A percentile compares a stretch with the other conserved stretches of the same genome.
Evolutionary conservation across 2,329 filamentous ascomycete species (phyloP).

Genomic region (Emericellopsis atlantica): DNA sequence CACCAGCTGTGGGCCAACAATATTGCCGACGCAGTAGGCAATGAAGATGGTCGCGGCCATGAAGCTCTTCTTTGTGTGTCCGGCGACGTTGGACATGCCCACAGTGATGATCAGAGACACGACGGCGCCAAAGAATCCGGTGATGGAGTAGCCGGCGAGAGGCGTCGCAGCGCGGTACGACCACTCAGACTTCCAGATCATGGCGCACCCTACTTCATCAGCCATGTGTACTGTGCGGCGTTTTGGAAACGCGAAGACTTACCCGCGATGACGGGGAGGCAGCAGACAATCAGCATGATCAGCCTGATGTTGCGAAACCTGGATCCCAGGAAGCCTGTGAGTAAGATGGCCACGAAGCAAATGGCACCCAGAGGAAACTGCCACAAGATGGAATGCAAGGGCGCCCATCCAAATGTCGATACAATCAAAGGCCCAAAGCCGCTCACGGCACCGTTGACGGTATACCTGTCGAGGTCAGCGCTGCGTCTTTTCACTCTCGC

Average conservation of each 20-base stretch:
- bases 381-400: slow-evolving; percentile 54
- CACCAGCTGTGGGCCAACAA: slow-evolving; percentile 31
- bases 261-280: slow-evolving; percentile 56
- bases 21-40: slow-evolving; percentile 27
- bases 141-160: slow-evolving; percentile 59
- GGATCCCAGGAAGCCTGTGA: slow-evolving; percentile 52
- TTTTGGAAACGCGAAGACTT: neutral
- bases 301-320: slow-evolving; percentile 51
- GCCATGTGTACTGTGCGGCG: too few species aligned
- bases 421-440: slow-evolving; percentile 64
- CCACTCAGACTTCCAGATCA: slow-evolving; percentile 63
- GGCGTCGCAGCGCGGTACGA: slow-evolving; percentile 50
- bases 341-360: slow-evolving; percentile 53
- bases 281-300: slow-evolving; percentile 50
- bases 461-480: slow-evolving; percentile 21
- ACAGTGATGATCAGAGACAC: slow-evolving; percentile 44
- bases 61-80: slow-evolving; percentile 29
- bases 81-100: slow-evolving; percentile 32
- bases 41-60: slow-evolving; percentile 27
- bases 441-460: slow-evolving; percentile 57
- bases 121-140: slow-evolving; percentile 60
- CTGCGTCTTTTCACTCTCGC: neutral
- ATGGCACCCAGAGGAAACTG: slow-evolving; percentile 63
- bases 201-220: slow-evolving; percentile 39
- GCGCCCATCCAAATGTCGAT: slow-evolving; percentile 54